Base-by-base conservation (phyloP, 1,284 basidiomycete genomes). In the Xanthoconium separans region DNA sequence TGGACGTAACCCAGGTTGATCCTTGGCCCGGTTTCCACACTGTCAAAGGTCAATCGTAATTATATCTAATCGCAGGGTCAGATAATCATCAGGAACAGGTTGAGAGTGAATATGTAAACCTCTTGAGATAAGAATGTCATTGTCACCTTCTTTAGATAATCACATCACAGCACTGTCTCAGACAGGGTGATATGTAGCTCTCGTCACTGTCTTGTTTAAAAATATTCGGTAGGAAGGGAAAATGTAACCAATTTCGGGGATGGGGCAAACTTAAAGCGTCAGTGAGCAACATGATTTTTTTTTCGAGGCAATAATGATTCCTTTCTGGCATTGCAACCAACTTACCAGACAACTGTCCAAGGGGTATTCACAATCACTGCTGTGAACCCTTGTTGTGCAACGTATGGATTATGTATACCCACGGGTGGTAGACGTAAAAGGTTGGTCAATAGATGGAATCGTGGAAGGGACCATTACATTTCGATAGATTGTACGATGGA, bases 391-490 rank as follows among this genome's bases (percentile, higher is more conserved):
- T 44, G 48, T 61, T 30, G n/a, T 57, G 50, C 30, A 30, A 37
- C 45, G 18, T 3, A 27, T 51, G 44, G 34, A 37, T 18, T 34
- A 41, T 45, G 53, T 36, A 43, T 47, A 53, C 44, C 59, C 44
- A 47, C 41, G 41, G 37, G 33, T 22, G 34, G 47, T 22, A 50
- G 54, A 45, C 42, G 45, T 51, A 44, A 41, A 50, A 46, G 53
- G 46, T 48, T 22, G 50, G 44, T 36, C 47, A 33, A 40, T 61
- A 51, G 51, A 57, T 53, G 49, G 44, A 46, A 45, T 27, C 39
- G 40, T 16, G 18, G 46, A 47, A 48, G 54, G 46, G 40, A 50
- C 48, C 45, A 65, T 62, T 62, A 64, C 53, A 55, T 48, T 47
- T 60, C 51, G 49, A 47, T 58, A 54, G 52, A 54, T 48, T 51